Conservation (phyloP, 179 eudicot genomes). For the Drosera spatulata region DNA sequence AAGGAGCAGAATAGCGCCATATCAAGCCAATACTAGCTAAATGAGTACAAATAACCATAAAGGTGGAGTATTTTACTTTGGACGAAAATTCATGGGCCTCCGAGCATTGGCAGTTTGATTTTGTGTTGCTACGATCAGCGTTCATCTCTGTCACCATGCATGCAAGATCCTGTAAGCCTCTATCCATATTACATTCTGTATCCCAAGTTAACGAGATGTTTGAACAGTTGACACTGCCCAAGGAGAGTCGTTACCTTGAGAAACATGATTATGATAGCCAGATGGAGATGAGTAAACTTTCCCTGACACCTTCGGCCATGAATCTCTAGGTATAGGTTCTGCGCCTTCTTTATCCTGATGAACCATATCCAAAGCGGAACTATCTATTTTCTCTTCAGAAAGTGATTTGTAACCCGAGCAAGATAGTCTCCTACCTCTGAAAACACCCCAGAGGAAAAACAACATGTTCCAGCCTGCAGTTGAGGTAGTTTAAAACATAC, state of each 20-base stretch:
- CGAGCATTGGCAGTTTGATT: slow-evolving; percentile 17
- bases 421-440: slow-evolving; percentile 45
- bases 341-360: slow-evolving; percentile 12
- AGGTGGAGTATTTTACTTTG: slow-evolving; percentile 12
- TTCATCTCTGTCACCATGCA: slow-evolving; percentile 8
- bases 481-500: no score
- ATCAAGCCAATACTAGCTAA: not conserved
- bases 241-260: slow-evolving; percentile 17
- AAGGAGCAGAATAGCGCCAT: not conserved
- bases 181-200: slow-evolving; percentile 24
- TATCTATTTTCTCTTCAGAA: slow-evolving; percentile 21
- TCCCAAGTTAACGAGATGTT: slow-evolving; percentile 16
- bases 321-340: slow-evolving; percentile 20
- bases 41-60: slow-evolving; percentile 30
- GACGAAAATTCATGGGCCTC: slow-evolving; percentile 11
- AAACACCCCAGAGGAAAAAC: slow-evolving; percentile 85
- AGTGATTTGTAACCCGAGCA: slow-evolving; percentile 22
- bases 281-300: slow-evolving; percentile 18
- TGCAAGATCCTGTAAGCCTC: slow-evolving; percentile 11
- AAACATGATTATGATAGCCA: slow-evolving; percentile 11
- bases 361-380: slow-evolving; percentile 5
- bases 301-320: slow-evolving; percentile 20
- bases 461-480: slow-evolving; percentile 82
- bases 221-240: slow-evolving; percentile 11
- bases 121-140: slow-evolving; percentile 15